A percentile compares a stretch with the other conserved stretches of the same genome.
These are phyloP conservation scores for Scedosporium boydii DNA, from an alignment of 2,329 filamentous ascomycete genomes.

Conservation along the genomic window DNA sequence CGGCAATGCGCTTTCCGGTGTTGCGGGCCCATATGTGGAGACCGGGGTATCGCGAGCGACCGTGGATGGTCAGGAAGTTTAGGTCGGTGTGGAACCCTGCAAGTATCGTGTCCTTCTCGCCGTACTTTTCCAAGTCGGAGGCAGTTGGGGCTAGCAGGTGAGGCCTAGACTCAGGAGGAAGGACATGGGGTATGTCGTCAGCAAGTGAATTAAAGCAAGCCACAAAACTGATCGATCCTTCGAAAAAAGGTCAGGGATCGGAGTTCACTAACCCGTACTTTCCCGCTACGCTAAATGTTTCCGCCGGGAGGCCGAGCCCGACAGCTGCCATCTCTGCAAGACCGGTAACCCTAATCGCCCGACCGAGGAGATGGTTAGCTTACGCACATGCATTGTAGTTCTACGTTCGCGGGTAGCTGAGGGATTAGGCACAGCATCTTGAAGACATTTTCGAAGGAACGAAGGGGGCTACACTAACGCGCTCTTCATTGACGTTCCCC, in stretches of 20 bases:
- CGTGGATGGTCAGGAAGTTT: constrained; percentile 57
- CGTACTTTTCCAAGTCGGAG: constrained; percentile 46
- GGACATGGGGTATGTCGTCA: not conserved
- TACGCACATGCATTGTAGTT: not conserved
- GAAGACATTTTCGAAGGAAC: not conserved
- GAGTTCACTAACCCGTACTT: constrained; percentile 39
- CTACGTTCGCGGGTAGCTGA: not conserved
- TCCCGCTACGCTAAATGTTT: constrained; percentile 45
- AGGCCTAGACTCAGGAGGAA: constrained; percentile 27
- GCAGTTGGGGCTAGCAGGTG: constrained; percentile 53
- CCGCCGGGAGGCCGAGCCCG: constrained; percentile 41
- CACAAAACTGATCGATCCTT: not conserved
- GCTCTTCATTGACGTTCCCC: constrained; percentile 51
- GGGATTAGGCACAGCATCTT: not conserved
- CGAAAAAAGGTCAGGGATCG: constrained; percentile 5
- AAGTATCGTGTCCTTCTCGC: constrained; percentile 45
- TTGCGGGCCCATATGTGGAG: constrained; percentile 56
- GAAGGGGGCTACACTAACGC: constrained; percentile 30
- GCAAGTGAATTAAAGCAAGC: not conserved
- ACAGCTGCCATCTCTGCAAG: constrained; percentile 50
- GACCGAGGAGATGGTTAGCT: not conserved
- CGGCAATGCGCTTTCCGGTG: constrained; percentile 48
- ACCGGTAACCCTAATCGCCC: constrained; percentile 34
- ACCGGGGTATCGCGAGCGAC: constrained; percentile 51
- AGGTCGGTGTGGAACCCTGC: constrained; percentile 56